Evolutionary conservation across 768 basidiomycete species (phyloP).

Genomic region (Amanita thiersii): DNA sequence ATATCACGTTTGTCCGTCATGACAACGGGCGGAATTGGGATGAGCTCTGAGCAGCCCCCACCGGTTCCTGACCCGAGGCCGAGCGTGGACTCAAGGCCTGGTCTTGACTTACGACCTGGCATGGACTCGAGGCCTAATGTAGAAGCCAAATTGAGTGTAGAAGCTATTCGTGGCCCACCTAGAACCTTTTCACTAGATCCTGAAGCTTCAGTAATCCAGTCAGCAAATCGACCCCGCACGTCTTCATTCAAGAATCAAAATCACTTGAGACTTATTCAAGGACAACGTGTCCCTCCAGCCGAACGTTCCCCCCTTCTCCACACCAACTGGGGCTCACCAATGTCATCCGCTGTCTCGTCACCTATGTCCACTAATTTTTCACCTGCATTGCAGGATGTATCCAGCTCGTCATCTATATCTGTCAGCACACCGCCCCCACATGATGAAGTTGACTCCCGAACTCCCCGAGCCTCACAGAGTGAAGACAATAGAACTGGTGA

Average conservation of each 20-base stretch:
- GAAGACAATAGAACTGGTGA: conserved; percentile 9
- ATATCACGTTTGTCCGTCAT: conserved; percentile 18
- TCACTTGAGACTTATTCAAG: not conserved
- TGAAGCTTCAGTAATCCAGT: not conserved
- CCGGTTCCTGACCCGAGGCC: conserved; percentile 15
- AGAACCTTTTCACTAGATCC: not conserved
- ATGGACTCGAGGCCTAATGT: conserved; percentile 12
- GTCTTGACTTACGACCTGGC: conserved; percentile 2
- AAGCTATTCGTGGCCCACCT: conserved; percentile 7
- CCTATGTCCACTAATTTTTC: conserved; percentile 13
- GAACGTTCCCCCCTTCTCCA: conserved; percentile 28
- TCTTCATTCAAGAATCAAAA: conserved; percentile 6
- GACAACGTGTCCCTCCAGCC: conserved; percentile 17
- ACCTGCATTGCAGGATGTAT: conserved; percentile 11
- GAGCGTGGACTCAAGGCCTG: conserved; percentile 8
- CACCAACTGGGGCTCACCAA: conserved; percentile 29
- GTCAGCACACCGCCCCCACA: too few species aligned
- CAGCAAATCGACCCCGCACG: conserved; percentile 2
- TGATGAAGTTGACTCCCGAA: conserved; percentile 11
- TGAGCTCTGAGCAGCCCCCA: conserved; percentile 10
- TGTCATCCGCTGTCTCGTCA: conserved; percentile 18
- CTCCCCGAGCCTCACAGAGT: conserved; percentile 11
- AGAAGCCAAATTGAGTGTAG: conserved; percentile 6
- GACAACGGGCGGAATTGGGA: not conserved
- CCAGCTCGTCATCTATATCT: conserved; percentile 11